A percentile compares a stretch with the other conserved stretches of the same genome.
Evolutionary conservation across 2,329 filamentous ascomycete species (phyloP).

Genomic region (Paraphoma chrysanthemicola): DNA sequence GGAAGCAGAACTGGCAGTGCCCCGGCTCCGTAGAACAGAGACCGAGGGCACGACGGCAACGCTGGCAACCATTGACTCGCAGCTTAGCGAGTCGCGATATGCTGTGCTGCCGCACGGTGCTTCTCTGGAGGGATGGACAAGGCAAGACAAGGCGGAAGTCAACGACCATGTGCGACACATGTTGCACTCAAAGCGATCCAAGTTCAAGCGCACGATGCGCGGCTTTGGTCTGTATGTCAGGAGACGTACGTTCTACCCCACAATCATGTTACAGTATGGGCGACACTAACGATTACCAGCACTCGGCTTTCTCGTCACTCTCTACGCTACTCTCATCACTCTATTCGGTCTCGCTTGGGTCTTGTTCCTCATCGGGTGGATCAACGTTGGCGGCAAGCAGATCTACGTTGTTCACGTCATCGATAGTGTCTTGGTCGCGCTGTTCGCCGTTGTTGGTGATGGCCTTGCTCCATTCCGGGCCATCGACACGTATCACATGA

Average conservation of each 20-base stretch:
- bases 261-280: background rate
- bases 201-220: constrained; percentile 79
- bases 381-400: constrained; percentile 78
- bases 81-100: constrained; percentile 73
- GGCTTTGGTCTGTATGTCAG: constrained; percentile 82
- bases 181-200: constrained; percentile 80
- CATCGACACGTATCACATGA: constrained; percentile 88
- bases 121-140: constrained; percentile 75
- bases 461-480: constrained; percentile 73
- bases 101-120: constrained; percentile 80
- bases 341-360: constrained; percentile 89
- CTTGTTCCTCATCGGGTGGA: constrained; percentile 88
- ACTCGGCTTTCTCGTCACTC: constrained; percentile 80
- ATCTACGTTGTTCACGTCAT: constrained; percentile 63
- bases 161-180: constrained; percentile 90
- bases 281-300: constrained; percentile 51
- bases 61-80: constrained; percentile 69
- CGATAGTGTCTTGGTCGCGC: constrained; percentile 66
- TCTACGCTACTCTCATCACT: constrained; percentile 84
- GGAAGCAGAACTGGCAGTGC: constrained; percentile 23
- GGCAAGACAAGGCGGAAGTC: constrained; percentile 75
- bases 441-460: constrained; percentile 70
- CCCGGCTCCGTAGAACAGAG: constrained; percentile 32
- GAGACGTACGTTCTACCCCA: constrained; percentile 60
- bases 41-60: constrained; percentile 42